Percentiles rank a stretch among this genome's conserved stretches.
Evolutionary conservation across 2,329 filamentous ascomycete species (phyloP).

Genomic region (Botryotinia calthae): DNA sequence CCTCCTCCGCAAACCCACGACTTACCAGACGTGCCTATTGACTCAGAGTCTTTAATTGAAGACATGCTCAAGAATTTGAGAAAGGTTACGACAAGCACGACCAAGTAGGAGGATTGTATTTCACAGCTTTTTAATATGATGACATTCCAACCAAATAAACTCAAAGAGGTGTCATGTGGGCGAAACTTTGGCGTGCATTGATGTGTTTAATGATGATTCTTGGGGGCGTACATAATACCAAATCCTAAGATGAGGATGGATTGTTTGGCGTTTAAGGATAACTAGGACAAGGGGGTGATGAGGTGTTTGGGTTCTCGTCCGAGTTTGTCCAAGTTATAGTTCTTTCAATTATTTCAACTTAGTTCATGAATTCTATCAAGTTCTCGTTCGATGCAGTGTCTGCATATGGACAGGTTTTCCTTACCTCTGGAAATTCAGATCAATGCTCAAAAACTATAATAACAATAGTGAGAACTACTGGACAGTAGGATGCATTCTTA

Average conservation of each 20-base stretch:
- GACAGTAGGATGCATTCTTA: background rate
- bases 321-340: constrained; percentile 5
- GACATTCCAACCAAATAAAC: background rate
- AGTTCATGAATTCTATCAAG: constrained; percentile 4
- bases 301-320: constrained; percentile 7
- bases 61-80: constrained; percentile 53
- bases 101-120: background rate
- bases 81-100: constrained; percentile 28
- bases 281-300: background rate
- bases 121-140: background rate
- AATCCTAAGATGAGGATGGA: constrained; percentile 7
- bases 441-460: background rate
- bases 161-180: background rate
- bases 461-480: background rate
- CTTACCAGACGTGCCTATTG: constrained; percentile 37
- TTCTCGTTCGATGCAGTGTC: background rate
- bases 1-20: constrained; percentile 24
- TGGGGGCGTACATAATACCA: constrained; percentile 18
- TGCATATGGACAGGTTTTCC: background rate
- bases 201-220: constrained; percentile 12
- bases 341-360: background rate
- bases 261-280: constrained; percentile 8
- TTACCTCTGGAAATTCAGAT: background rate
- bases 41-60: constrained; percentile 46
- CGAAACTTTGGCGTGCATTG: background rate